Base-by-base conservation (phyloP, 257 asterid genomes). In the Penstemon eatonii region DNA sequence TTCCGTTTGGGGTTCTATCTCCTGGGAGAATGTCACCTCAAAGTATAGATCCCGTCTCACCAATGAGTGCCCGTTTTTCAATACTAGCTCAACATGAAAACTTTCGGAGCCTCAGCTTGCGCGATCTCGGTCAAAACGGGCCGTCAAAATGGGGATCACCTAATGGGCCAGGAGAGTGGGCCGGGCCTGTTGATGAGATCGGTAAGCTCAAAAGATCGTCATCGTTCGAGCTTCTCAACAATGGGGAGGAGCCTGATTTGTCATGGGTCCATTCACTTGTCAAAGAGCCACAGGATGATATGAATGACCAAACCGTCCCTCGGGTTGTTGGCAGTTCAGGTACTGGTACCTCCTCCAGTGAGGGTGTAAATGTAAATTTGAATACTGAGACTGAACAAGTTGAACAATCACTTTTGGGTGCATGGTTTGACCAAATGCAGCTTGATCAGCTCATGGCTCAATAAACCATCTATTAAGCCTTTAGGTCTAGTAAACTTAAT, bases 231-330 rank as follows among this genome's bases (percentile, higher is more conserved):
- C 73, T 66, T 63, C 82, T 78, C 40, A 82, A 74, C 72, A 76
- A 78, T 8, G 85, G 77, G 8, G 96, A 86, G 76, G 98, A 86
- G 69, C 98, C 98, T 4, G 96, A 89, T 77, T 71, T 89, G 51
- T 89, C 96, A 4, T 92, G 98, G 98, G 96, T 92, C 63, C 96
- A 92, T 50, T 83, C 90, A 0, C 90, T 92, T 9, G 98, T 92
- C 39, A 86, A 78, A 65, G 98, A 92, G 76, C 75, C 94, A 60
- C 85, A 95, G 9, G 89, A 83, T 58, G 96, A 91, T 25, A 46
- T 59, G 60, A 78, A 76, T 56, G 94, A 84, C 42, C 79, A 80
- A 66, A 66, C 76, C 4, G 75, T 57, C 4, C 59, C 79, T 13
- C 71, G n/a, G 58, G 72, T 71, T 51, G 73, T 72, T 51, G 81